Conservation (phyloP, 495 filamentous ascomycete species). For the Hyaloscypha bicolor region DNA sequence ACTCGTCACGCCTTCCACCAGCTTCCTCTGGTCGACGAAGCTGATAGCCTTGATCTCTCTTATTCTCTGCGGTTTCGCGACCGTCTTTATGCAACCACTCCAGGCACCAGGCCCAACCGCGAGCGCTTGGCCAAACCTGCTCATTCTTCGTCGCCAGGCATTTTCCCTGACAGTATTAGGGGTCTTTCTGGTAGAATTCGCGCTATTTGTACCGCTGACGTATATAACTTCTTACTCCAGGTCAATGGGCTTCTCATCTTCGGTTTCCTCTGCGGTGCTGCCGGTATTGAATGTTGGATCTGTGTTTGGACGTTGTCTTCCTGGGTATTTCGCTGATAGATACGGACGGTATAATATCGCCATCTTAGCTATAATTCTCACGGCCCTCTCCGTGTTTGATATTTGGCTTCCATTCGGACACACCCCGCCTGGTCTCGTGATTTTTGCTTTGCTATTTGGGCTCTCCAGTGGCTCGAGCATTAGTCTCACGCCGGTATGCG, state of each 20-base stretch:
- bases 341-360: conserved; percentile 64
- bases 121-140: conserved; percentile 50
- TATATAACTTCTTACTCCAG: conserved; percentile 68
- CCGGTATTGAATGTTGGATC: conserved; percentile 70
- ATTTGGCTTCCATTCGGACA: not conserved
- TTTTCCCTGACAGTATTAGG: conserved; percentile 57
- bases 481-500: conserved; percentile 81
- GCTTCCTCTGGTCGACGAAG: conserved; percentile 73
- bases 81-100: conserved; percentile 53
- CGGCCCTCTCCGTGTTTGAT: not conserved
- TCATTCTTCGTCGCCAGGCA: conserved; percentile 48
- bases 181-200: conserved; percentile 73
- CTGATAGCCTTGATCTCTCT: conserved; percentile 67
- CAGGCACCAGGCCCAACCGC: conserved; percentile 46
- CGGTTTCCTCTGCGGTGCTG: conserved; percentile 50
- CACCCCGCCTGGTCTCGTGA: conserved; percentile 38
- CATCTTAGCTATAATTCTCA: conserved; percentile 40
- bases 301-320: conserved; percentile 67
- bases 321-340: conserved; percentile 59
- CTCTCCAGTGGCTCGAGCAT: conserved; percentile 85
- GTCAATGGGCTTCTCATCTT: conserved; percentile 42
- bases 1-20: conserved; percentile 55
- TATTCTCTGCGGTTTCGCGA: conserved; percentile 52
- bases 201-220: conserved; percentile 69
- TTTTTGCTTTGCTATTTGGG: conserved; percentile 78